phyloP scores from a whole-genome alignment of 495 filamentous ascomycete species.

The Penicillium nucicola region DNA sequence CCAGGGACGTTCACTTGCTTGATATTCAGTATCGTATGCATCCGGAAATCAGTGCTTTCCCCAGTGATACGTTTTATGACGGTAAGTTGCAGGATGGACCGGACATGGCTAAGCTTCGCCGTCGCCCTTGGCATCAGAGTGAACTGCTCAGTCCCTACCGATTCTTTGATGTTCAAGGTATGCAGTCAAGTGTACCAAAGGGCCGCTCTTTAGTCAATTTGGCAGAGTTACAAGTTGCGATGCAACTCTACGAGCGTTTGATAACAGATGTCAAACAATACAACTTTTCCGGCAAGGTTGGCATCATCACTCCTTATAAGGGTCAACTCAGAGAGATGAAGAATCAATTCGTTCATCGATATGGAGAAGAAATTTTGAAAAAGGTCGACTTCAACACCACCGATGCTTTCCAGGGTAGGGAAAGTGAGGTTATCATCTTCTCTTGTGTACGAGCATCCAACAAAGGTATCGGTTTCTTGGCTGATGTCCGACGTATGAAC shows the following conservation, averaged over 20 bases:
- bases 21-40: conserved; percentile 99
- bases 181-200: conserved; percentile 70
- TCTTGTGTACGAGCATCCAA: conserved; percentile 93
- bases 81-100: conserved; percentile 77
- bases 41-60: conserved; percentile 87
- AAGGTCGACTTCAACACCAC: conserved; percentile 96
- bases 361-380: conserved; percentile 70
- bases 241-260: conserved; percentile 78
- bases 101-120: conserved; percentile 72
- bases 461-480: conserved; percentile 95
- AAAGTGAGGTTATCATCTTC: conserved; percentile 98
- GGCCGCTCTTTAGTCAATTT: conserved; percentile 89
- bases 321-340: conserved; percentile 82
- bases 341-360: conserved; percentile 62
- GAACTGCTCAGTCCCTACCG: conserved; percentile 82
- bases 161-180: conserved; percentile 95
- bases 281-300: conserved; percentile 79
- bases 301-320: conserved; percentile 97
- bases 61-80: conserved; percentile 89
- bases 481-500: conserved; percentile 98
- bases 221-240: conserved; percentile 78
- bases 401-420: conserved; percentile 94
- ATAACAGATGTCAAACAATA: conserved; percentile 63
- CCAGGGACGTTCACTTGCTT: conserved; percentile 85
- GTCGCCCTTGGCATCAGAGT: conserved; percentile 81